Percentiles rank a stretch among this genome's conserved stretches.
Evolutionary conservation across 306 rosid species (phyloP).

Genomic region (Adenanthera pavonina): DNA sequence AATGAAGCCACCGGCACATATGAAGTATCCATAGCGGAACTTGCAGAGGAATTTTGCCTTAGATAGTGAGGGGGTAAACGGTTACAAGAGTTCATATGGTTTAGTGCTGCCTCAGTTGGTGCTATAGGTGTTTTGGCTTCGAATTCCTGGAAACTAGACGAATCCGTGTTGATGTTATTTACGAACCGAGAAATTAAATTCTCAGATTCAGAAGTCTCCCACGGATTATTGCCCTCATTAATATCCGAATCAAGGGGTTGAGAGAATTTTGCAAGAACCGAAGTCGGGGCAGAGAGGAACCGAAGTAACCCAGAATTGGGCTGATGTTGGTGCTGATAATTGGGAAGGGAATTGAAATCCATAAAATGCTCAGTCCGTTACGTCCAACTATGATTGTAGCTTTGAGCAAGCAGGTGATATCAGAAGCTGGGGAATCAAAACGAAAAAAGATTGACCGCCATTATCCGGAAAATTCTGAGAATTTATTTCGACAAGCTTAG

Average conservation of each 20-base stretch:
- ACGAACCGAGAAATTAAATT: slow-evolving; percentile 11
- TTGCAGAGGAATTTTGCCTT: slow-evolving; percentile 53
- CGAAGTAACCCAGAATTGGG: slow-evolving; percentile 75
- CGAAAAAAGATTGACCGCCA: slow-evolving; percentile 32
- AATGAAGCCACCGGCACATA: slow-evolving; percentile 59
- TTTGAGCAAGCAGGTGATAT: neutral
- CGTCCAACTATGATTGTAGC: neutral
- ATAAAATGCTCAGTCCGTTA: slow-evolving; percentile 36
- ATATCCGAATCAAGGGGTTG: slow-evolving; percentile 34
- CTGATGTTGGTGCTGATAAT: slow-evolving; percentile 43
- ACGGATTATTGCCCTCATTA: slow-evolving; percentile 5
- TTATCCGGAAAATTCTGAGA: slow-evolving; percentile 46
- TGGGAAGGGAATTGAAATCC: slow-evolving; percentile 63
- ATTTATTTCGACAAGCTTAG: slow-evolving; percentile 50
- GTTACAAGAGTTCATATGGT: slow-evolving; percentile 43
- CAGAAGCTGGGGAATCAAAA: slow-evolving; percentile 41
- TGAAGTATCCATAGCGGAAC: slow-evolving; percentile 55
- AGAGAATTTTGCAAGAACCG: slow-evolving; percentile 47
- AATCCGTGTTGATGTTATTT: slow-evolving; percentile 35
- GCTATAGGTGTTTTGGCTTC: slow-evolving; percentile 47
- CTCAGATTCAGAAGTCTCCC: slow-evolving; percentile 8
- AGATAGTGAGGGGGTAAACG: slow-evolving; percentile 90
- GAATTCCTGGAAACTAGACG: slow-evolving; percentile 41
- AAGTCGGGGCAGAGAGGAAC: slow-evolving; percentile 73
- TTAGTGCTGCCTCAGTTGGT: slow-evolving; percentile 6